Percentiles rank a stretch among this genome's conserved stretches.
Conservation (phyloP, 208 protist genomes). For the Spongospora subterranea region DNA sequence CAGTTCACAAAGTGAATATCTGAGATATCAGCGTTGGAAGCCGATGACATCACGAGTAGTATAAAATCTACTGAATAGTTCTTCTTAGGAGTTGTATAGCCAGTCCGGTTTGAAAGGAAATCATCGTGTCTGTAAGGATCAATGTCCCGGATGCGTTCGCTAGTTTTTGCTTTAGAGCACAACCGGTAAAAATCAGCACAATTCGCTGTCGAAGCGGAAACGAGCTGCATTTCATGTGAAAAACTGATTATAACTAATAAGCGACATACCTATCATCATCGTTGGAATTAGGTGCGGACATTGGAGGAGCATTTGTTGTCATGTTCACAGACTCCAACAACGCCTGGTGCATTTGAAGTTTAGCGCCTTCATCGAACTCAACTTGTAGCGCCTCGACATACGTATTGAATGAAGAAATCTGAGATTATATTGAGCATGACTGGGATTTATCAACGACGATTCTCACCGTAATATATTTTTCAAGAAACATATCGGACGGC, state of each 20-base stretch:
- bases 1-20: background rate
- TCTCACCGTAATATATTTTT: constrained; percentile 7
- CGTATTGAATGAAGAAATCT: background rate
- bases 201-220: constrained; percentile 13
- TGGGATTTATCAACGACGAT: background rate
- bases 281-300: background rate
- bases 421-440: background rate
- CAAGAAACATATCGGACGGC: background rate
- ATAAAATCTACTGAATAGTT: background rate
- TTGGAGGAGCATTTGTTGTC: background rate
- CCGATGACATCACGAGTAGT: background rate
- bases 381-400: background rate
- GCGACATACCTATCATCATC: background rate
- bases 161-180: background rate
- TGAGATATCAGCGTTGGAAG: background rate
- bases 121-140: constrained; percentile 17
- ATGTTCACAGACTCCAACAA: background rate
- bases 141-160: background rate
- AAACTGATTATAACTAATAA: background rate
- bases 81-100: background rate
- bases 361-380: constrained; percentile 7
- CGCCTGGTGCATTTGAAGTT: constrained; percentile 38
- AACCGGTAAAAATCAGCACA: background rate
- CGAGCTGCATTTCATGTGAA: background rate
- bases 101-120: background rate